These are phyloP conservation scores for Aleurites moluccanus DNA, from an alignment of 441 rosid genomes.

Conservation along the genomic window DNA sequence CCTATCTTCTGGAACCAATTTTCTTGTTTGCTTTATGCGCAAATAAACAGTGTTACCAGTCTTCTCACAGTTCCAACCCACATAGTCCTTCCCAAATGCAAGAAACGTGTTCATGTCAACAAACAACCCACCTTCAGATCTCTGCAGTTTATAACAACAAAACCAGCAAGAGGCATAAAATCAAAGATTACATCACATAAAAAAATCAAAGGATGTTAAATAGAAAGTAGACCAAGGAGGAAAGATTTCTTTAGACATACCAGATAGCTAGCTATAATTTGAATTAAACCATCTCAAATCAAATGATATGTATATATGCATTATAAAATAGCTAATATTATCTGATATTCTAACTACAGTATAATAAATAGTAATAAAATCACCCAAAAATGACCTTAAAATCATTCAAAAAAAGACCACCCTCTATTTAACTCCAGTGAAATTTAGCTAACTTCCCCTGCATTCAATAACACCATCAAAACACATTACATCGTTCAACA, in stretches of 20 bases:
- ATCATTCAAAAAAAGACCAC: too few species aligned
- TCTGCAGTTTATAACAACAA: conserved; percentile 47
- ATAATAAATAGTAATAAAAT: background rate
- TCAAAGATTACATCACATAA: background rate
- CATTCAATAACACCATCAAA: background rate
- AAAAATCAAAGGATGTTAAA: background rate
- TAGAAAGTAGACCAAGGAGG: background rate
- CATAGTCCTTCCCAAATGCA: conserved; percentile 88
- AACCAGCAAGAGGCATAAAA: conserved; percentile 2
- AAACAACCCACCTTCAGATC: conserved; percentile 87
- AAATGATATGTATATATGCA: background rate
- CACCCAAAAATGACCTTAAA: background rate
- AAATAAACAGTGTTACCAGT: conserved; percentile 83
- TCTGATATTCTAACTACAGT: background rate
- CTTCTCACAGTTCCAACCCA: conserved; percentile 86
- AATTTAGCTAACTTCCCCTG: background rate
- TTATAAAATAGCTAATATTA: background rate
- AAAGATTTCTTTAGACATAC: background rate
- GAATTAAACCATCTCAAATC: background rate
- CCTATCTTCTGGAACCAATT: conserved; percentile 75
- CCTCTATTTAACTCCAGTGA: background rate
- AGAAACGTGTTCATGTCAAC: conserved; percentile 85
- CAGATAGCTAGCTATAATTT: background rate
- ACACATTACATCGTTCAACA: background rate
- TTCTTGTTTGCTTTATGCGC: conserved; percentile 72